These are phyloP conservation scores for Corinectria fuckeliana DNA, from an alignment of 2,329 filamentous ascomycete species.

Conservation along the genomic window DNA sequence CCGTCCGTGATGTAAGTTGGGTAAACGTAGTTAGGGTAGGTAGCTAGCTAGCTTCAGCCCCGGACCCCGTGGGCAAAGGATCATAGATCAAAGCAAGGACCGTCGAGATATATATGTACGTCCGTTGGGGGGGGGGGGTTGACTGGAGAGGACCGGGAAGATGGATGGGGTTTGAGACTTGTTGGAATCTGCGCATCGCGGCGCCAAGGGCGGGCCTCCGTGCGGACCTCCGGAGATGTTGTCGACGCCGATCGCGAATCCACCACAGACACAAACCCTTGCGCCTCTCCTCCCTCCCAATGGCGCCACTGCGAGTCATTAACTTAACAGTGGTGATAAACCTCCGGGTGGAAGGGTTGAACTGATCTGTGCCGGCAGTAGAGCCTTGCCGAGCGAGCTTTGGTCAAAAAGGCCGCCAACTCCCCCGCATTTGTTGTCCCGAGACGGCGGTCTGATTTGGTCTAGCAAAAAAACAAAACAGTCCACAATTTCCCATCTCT, in stretches of 20 bases:
- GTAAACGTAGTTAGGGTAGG: too few species aligned
- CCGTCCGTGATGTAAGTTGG: neutral
- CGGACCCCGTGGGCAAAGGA: too few species aligned
- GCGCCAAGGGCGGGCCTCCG: neutral
- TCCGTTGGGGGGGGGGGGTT: too few species aligned
- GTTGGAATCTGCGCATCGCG: neutral
- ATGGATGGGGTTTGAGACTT: neutral
- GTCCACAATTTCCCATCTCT: slow-evolving; percentile 5
- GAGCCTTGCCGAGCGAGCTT: slow-evolving; percentile 26
- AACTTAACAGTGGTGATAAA: neutral
- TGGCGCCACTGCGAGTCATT: slow-evolving; percentile 38
- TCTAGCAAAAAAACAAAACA: slow-evolving; percentile 9
- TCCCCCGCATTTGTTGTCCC: slow-evolving; percentile 36
- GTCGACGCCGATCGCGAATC: neutral
- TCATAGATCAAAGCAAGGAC: too few species aligned
- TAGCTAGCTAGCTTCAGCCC: too few species aligned
- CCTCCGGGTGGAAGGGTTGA: slow-evolving; percentile 13
- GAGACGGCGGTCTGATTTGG: slow-evolving; percentile 24
- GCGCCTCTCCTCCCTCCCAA: neutral
- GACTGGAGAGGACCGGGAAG: neutral
- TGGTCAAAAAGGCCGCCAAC: slow-evolving; percentile 27
- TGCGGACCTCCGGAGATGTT: neutral
- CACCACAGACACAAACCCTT: too few species aligned
- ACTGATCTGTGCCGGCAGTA: slow-evolving; percentile 40
- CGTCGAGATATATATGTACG: too few species aligned